Base-by-base conservation (phyloP, 179 eudicot genomes). In the Sideroxylon spinosum region DNA sequence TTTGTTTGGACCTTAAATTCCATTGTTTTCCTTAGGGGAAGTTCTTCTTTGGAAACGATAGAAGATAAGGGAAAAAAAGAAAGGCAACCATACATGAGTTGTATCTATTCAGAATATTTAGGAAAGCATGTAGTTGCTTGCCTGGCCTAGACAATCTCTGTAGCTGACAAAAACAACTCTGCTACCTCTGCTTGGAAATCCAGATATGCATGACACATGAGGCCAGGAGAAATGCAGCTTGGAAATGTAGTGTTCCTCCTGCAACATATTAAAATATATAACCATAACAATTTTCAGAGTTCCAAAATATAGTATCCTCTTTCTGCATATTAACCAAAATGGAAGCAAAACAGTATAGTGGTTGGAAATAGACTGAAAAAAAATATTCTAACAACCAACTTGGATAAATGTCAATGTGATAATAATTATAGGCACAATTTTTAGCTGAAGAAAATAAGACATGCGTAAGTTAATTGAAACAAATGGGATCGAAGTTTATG, bases 221-320 rank as follows among this genome's bases (percentile, higher is more conserved):
- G 98, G 98, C 98, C 98, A 94, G 12, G 93, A 76, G 86, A 94
- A 90, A 80, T 88, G 81, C 82, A 94, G 86, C 84, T 85, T 89
- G 44, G 93, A 84, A 70, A 90, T 82, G 80, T 84, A 89, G 85
- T 92, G 98, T 83, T 89, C 93, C 80, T 94, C 98, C 98, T 92
- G 92, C 82, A 84, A 83, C 37, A 65, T 55, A 49, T 29, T 22
- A 66, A 68, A 65, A 20, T 25, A 9, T 71, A n/a, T 25, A 20
- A 65, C 20, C 23, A 12, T n/a, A 52, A 20, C n/a, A 1, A 59
- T 46, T 29, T 26, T 37, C 26, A 60, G 20, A 74, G 29, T 68
- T 71, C 29, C 52, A 69, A 32, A 57, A 29, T 17, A 16, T 26
- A 29, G 19, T 48, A 59, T 13, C 1, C 6, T 46, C 78, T 32